phyloP scores from a whole-genome alignment of 345 rosid genomes.

The Syzygium aqueum region DNA sequence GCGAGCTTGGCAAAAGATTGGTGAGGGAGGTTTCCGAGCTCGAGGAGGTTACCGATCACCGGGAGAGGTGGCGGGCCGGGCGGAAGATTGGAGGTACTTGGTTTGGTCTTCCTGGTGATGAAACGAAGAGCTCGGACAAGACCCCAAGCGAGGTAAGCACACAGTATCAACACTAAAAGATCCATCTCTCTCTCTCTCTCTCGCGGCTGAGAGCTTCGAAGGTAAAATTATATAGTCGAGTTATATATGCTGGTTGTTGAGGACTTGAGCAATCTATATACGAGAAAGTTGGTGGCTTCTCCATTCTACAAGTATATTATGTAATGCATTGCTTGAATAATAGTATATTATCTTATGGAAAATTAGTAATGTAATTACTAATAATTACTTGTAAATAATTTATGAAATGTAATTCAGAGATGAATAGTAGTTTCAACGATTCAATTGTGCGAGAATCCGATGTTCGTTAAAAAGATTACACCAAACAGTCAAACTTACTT shows the following conservation, averaged over 20 bases:
- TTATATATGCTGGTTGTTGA: background rate
- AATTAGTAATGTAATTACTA: background rate
- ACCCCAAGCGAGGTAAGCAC: background rate
- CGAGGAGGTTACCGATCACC: constrained; percentile 16
- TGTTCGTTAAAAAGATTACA: background rate
- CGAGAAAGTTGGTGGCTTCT: background rate
- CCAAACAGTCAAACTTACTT: background rate
- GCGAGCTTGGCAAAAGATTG: constrained; percentile 10
- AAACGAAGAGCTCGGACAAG: background rate
- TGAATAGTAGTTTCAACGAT: background rate
- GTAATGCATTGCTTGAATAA: background rate
- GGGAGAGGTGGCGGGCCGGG: constrained; percentile 11
- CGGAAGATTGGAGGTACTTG: constrained; percentile 5
- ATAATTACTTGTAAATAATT: background rate
- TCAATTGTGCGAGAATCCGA: background rate
- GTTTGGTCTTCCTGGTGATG: background rate
- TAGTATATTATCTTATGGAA: background rate
- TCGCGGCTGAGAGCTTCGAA: background rate
- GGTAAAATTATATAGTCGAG: background rate
- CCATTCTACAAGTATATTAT: background rate
- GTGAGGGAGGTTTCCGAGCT: constrained; percentile 12
- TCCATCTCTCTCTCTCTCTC: background rate
- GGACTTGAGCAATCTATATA: background rate
- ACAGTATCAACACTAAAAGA: background rate
- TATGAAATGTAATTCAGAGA: background rate